phyloP scores from a whole-genome alignment of 345 rosid genomes.

The Chamaenerion angustifolium region DNA sequence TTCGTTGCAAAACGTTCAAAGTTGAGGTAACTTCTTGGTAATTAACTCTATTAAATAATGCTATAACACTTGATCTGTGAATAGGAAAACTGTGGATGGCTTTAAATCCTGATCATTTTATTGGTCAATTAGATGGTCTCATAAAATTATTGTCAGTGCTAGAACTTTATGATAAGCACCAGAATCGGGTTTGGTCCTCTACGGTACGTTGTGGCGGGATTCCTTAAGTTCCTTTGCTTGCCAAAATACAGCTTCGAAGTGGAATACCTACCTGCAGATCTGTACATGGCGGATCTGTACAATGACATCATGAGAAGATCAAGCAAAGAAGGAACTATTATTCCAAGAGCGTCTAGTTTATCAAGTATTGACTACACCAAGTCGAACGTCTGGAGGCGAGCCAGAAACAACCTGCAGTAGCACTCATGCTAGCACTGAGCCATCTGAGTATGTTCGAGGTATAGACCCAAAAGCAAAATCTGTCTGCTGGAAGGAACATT shows the following conservation, averaged over 20 bases:
- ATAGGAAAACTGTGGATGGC: no score
- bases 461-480: constrained; percentile 76
- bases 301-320: constrained; percentile 77
- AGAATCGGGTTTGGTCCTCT: constrained; percentile 90
- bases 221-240: constrained; percentile 85
- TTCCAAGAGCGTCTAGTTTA: constrained; percentile 94
- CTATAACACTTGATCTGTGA: no score
- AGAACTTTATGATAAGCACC: constrained; percentile 89
- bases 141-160: constrained; percentile 40
- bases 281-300: constrained; percentile 71
- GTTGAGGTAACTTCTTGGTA: no score
- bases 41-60: no score
- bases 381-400: constrained; percentile 67
- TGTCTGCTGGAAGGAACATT: constrained; percentile 73
- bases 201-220: constrained; percentile 93
- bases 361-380: constrained; percentile 91
- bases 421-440: constrained; percentile 74
- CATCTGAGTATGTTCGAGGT: constrained; percentile 92
- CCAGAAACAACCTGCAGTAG: constrained; percentile 54
- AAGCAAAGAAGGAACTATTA: constrained; percentile 43
- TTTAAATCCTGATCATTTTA: no score
- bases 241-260: constrained; percentile 93
- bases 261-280: constrained; percentile 76
- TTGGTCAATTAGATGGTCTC: neutral
- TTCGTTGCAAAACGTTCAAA: no score